These are phyloP conservation scores for Piper betle DNA, from an alignment of 164 flowering plant genomes.

Conservation along the genomic window DNA sequence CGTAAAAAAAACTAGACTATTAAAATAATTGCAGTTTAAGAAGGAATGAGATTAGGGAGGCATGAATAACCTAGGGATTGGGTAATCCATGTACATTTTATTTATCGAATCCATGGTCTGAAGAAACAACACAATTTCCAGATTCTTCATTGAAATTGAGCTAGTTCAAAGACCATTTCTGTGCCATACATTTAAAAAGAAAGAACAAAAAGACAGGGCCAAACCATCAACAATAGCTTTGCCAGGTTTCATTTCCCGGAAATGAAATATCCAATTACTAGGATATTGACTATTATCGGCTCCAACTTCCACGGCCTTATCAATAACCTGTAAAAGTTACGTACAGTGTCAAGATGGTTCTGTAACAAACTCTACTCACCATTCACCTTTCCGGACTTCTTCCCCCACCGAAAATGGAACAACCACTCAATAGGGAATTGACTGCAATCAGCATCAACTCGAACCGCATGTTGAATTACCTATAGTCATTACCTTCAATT, in stretches of 20 bases:
- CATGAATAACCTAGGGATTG: background rate
- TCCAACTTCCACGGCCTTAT: conserved; percentile 83
- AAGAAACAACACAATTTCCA: background rate
- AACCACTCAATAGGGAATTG: conserved; percentile 83
- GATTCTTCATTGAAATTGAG: background rate
- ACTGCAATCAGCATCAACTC: conserved; percentile 78
- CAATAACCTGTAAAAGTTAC: conserved; percentile 76
- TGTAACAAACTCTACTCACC: conserved; percentile 43
- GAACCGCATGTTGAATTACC: conserved; percentile 73
- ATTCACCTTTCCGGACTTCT: conserved; percentile 76
- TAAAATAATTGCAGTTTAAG: too few relatives aligned
- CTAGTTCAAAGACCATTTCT: background rate
- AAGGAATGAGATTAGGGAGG: background rate
- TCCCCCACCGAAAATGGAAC: conserved; percentile 97
- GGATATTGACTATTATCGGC: conserved; percentile 92
- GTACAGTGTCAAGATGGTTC: conserved; percentile 19
- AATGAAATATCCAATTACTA: conserved; percentile 82
- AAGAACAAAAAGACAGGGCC: conserved; percentile 31
- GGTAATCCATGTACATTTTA: too few relatives aligned
- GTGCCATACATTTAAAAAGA: background rate
- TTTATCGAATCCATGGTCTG: too few relatives aligned
- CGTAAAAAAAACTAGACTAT: too few relatives aligned
- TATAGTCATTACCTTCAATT: conserved; percentile 42
- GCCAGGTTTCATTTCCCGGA: conserved; percentile 88
- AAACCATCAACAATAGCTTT: conserved; percentile 96